Evolutionary conservation across 306 rosid species (phyloP).

Genomic region (Alnus glutinosa): DNA sequence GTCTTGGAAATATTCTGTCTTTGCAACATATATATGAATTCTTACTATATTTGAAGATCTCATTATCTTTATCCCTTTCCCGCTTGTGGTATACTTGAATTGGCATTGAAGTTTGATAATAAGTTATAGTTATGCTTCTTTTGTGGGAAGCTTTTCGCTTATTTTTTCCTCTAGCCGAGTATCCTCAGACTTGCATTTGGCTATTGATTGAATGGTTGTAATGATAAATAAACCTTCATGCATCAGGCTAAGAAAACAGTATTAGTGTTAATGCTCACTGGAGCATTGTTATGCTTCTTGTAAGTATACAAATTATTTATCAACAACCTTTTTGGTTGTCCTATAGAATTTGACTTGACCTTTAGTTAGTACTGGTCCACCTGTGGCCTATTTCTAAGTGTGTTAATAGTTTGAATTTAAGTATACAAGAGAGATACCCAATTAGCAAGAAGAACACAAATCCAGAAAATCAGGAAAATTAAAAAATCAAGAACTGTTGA

Average conservation of each 20-base stretch:
- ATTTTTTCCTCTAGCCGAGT: background rate
- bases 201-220: background rate
- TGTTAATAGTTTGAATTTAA: too few relatives aligned
- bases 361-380: too few relatives aligned
- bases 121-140: background rate
- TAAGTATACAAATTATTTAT: background rate
- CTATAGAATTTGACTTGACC: background rate
- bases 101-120: background rate
- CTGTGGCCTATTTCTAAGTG: too few relatives aligned
- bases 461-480: too few relatives aligned
- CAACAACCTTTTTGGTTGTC: background rate
- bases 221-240: background rate
- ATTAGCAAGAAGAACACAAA: too few relatives aligned
- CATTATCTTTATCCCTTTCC: background rate
- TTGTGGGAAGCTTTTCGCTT: background rate
- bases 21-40: background rate
- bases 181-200: background rate
- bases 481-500: too few relatives aligned
- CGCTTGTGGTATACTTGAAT: background rate
- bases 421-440: too few relatives aligned
- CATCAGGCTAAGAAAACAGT: background rate
- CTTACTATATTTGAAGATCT: background rate
- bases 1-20: background rate
- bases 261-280: background rate
- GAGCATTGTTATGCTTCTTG: background rate